These are phyloP conservation scores for Verticillium nubilum DNA, from an alignment of 2,329 filamentous ascomycete species.

Conservation along the genomic window DNA sequence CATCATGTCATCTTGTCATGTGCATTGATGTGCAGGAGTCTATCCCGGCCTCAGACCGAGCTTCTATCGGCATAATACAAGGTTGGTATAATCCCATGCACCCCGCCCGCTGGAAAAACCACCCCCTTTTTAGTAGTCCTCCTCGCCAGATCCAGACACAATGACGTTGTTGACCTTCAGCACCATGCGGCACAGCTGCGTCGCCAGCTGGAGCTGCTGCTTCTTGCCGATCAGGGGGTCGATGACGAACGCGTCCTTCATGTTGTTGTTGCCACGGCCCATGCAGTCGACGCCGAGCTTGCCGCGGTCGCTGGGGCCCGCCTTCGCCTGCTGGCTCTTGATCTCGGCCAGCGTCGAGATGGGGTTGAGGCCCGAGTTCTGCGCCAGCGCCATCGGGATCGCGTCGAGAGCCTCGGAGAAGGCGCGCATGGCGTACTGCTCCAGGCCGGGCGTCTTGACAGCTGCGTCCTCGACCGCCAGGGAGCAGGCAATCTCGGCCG, in stretches of 20 bases:
- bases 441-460: constrained; percentile 89
- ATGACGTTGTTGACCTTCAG: constrained; percentile 97
- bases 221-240: constrained; percentile 97
- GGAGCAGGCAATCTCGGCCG: constrained; percentile 95
- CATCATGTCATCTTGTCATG: not conserved
- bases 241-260: constrained; percentile 97
- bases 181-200: constrained; percentile 96
- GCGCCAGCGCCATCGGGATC: constrained; percentile 90
- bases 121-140: constrained; percentile 67
- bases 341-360: constrained; percentile 92
- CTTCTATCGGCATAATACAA: constrained; percentile 15
- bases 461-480: constrained; percentile 93
- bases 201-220: constrained; percentile 92
- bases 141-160: constrained; percentile 78
- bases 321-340: constrained; percentile 95
- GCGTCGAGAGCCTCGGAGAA: constrained; percentile 93
- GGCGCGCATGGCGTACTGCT: constrained; percentile 98
- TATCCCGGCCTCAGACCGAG: constrained; percentile 3
- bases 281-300: constrained; percentile 96
- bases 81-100: constrained; percentile 14
- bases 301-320: constrained; percentile 39
- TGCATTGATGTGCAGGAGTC: not conserved
- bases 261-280: constrained; percentile 90
- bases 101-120: not conserved
- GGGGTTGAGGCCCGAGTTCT: constrained; percentile 94